A percentile compares a stretch with the other conserved stretches of the same genome.
Conservation (phyloP, 164 flowering plant species). For the Houttuynia cordata region DNA sequence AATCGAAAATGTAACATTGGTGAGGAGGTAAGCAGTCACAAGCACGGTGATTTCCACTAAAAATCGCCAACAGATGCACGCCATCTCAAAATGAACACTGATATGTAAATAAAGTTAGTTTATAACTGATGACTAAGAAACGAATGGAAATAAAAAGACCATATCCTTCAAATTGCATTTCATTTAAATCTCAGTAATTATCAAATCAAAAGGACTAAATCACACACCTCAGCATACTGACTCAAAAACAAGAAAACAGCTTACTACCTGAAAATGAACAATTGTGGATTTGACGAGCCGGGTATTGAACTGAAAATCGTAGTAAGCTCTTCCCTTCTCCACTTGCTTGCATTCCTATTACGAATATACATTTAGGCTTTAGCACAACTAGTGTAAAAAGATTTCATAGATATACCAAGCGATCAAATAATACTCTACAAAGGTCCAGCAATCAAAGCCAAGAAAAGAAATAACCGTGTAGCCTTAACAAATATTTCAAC, state of each 20-base stretch:
- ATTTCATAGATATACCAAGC: neutral
- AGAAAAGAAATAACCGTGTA: neutral
- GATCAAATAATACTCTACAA: neutral
- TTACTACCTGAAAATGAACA: constrained; percentile 90
- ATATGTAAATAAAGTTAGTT: too few species aligned
- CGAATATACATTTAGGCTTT: neutral
- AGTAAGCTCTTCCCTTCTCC: constrained; percentile 56
- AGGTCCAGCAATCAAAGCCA: neutral
- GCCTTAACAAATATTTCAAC: neutral
- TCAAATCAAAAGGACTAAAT: too few species aligned
- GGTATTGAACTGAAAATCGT: constrained; percentile 84
- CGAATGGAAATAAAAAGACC: too few species aligned
- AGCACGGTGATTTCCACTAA: neutral
- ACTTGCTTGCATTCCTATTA: constrained; percentile 65
- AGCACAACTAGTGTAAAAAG: neutral
- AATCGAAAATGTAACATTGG: neutral
- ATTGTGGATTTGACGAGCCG: constrained; percentile 86
- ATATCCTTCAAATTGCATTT: too few species aligned
- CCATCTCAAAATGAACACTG: neutral
- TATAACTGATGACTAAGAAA: neutral
- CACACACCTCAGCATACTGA: too few species aligned
- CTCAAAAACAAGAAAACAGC: constrained; percentile 1
- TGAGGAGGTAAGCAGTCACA: neutral
- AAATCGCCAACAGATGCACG: neutral
- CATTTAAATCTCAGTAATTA: too few species aligned